Base-by-base conservation (phyloP, 129 eudicot genomes). In the Apium graveolens region DNA sequence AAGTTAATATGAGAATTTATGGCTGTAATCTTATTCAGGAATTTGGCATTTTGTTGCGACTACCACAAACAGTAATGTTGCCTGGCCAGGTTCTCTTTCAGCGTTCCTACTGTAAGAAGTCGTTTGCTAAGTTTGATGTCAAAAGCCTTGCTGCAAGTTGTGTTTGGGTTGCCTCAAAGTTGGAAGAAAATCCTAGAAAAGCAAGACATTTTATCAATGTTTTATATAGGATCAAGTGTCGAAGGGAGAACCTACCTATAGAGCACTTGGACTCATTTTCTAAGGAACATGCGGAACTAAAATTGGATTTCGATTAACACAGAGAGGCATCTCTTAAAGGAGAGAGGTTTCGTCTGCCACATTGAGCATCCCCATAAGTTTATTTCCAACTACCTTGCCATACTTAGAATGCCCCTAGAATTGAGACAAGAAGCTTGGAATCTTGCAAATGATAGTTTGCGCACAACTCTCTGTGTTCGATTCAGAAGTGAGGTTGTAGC, bases 21-120 rank as follows among this genome's bases (percentile, higher is more conserved):
- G 98, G 98, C n/a, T 91, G 98, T 82, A 96, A 94, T 79, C 97
- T 94, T 70, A 94, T 94, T 76, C 98, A 94, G 80, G 98, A 94
- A 79, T 86, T 97, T 70, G 98, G 98, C 55, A 94, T 94, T 82
- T 85, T 94, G 66, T 93, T 94, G 44, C 84, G 76, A 78, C 44
- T 91, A 86, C 98, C 98, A 27, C 98, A 94, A 73, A 96, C 96
- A 68, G 97, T 90, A 78, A 94, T 94, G 98, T 97, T 96, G 18
- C 90, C 97, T 1, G 96, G 98, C 46, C 98, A 94, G 82, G 97
- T 91, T 79, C 78, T 94, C 39, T 90, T 94, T 32, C 98, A 94
- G 82, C 94, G 98, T 2, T 91, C 91, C 81, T 94, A 88, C 84
- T 91, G 98, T 88, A 94, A 94, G 85, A 94, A 94, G 62, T 94